These are phyloP conservation scores for Eucalyptus pauciflora DNA, from an alignment of 345 rosid species.

Conservation along the genomic window DNA sequence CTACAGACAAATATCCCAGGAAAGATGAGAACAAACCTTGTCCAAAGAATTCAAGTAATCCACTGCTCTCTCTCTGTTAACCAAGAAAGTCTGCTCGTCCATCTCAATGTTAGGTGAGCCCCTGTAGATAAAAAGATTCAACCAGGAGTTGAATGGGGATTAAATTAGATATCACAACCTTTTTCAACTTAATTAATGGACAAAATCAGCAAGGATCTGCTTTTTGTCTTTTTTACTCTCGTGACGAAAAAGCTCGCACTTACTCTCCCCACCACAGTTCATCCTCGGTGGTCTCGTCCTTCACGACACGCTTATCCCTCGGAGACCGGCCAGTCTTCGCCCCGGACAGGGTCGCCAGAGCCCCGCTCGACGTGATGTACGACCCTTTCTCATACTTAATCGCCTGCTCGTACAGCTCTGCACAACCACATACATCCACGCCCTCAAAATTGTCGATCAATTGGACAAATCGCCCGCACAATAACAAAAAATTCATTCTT, in stretches of 20 bases:
- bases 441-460: neutral
- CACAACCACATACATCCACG: neutral
- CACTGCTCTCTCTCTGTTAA: constrained; percentile 95
- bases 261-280: constrained; percentile 99
- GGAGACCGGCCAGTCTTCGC: constrained; percentile 95
- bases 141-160: neutral
- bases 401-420: constrained; percentile 94
- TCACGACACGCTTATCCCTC: constrained; percentile 89
- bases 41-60: constrained; percentile 96
- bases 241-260: constrained; percentile 9
- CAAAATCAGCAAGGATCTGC: neutral
- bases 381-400: constrained; percentile 89
- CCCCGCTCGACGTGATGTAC: constrained; percentile 74
- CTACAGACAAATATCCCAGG: neutral
- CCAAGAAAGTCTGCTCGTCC: constrained; percentile 96
- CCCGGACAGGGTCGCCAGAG: constrained; percentile 89
- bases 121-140: constrained; percentile 9
- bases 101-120: constrained; percentile 99
- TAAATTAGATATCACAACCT: neutral
- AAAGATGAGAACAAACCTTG: constrained; percentile 24
- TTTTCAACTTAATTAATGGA: neutral
- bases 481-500: neutral
- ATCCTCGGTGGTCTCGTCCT: constrained; percentile 47
- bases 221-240: neutral
- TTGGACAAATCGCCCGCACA: neutral